Base-by-base conservation (phyloP, 176 grass and related monocot species). In the Pontederia paniculata region DNA sequence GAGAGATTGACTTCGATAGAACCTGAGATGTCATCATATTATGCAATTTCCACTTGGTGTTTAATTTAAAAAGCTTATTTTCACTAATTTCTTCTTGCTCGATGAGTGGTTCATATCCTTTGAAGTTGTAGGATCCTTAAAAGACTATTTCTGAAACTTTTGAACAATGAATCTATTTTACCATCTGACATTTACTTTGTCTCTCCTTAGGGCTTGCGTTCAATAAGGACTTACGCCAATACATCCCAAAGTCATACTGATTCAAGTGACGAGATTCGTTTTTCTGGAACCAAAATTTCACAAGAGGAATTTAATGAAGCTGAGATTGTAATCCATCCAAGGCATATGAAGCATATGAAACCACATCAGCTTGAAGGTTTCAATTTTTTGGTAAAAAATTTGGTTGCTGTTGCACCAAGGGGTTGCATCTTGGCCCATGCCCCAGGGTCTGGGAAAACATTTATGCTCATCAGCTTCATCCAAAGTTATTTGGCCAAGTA, bases 381-480 rank as follows among this genome's bases (percentile, higher is more conserved):
- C 45, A 76, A 80, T 42, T 98, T 98, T 72, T 78, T 98, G 74
- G 80, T 98, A 63, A 91, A 88, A 68, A 91, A 98, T 70, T 69
- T 98, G 48, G 66, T 84, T 5, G 18, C 69, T 43, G 83, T 88
- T 49, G 88, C 76, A 62, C 93, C 93, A 52, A 75, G 86, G 63
- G 93, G 93, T 69, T 98, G 93, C 62, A 91, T 98, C 75, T 72
- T 98, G 11, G 93, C 93, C 70, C 93, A 98, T 69, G 93, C 93
- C 21, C 93, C 93, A 52, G 93, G 93, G 72, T 84, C 93, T 21
- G 93, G 86, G 23, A 98, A 98, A 60, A 98, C 93, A 22, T 98
- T 98, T 71, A 84, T 98, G 93, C 68, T 98, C 51, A 88, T 98
- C 68, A 81, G 83, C 47, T 98, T 98, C 77, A 82, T 98, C 74